Evolutionary conservation across 768 basidiomycete genomes (phyloP), one percentile per base, ranked within the genome.

Genomic region (Thelephora aurantiotincta): DNA sequence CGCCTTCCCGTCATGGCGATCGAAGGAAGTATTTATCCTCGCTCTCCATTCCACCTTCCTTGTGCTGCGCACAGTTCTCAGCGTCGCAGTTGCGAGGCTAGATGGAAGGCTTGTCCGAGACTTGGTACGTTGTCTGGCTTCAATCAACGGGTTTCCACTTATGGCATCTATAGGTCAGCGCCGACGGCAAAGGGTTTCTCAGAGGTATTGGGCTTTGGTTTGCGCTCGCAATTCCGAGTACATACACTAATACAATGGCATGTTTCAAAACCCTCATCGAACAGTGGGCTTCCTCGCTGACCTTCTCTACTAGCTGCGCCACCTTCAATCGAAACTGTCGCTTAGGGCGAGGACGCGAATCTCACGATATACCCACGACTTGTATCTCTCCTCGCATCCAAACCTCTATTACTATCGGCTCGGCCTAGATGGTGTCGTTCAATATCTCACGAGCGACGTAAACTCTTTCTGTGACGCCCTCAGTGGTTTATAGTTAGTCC

Each of bases 181-280:
- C 90, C 0, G 79, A 98, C 57, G 85, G 79, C 0, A 72, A 72
- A 45, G 91, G 89, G 0, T 97, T 97, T 59, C 54, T 89, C 14
- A 74, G 68, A 46, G 93, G 92, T 1, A 64, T 98, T 1, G 82
- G 69, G 0, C 68, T 88, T 47, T 98, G 94, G 94, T 96, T 93
- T 58, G 67, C 78, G 9, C 71, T 98, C 9, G 90, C 92, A 1
- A 72, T 98, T 20, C 94, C 94, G 0, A 90, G 87, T 58, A 91
- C 90, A 18, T 92, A 91, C 60, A 98, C 94, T 0, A 98, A 98
- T 59, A 82, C 88, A 1, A 91, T 97, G 88, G 89, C 87, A 30
- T 44, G 67, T 50, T 11, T 37, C 2, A 5, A 22, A 14, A 34
- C 56, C 22, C n/a, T n/a, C 35, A 44, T 0, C 5, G 26, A 12